These are phyloP conservation scores for Pythium sp. DNA, from an alignment of 352 stramenopile genomes.

Conservation along the genomic window DNA sequence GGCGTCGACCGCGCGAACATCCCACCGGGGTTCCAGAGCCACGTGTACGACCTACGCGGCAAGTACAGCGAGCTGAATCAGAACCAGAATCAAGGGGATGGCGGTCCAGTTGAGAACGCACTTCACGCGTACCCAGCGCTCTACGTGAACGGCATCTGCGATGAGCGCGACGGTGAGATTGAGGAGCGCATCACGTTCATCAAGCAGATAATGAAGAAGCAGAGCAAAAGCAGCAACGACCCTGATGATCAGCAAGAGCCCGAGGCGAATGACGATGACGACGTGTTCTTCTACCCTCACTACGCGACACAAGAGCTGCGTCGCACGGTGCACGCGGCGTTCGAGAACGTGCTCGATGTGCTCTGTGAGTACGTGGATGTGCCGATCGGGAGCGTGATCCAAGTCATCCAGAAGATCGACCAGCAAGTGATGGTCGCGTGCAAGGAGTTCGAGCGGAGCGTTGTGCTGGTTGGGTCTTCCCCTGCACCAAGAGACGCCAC, in stretches of 20 bases:
- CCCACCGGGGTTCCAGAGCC: constrained; percentile 37
- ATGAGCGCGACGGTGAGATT: constrained; percentile 51
- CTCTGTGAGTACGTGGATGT: constrained; percentile 62
- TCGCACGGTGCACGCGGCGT: constrained; percentile 45
- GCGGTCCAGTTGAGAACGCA: constrained; percentile 23
- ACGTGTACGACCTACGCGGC: constrained; percentile 40
- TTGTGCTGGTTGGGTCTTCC: not conserved
- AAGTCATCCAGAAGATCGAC: constrained; percentile 28
- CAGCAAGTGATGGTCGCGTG: constrained; percentile 29
- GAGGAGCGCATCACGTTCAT: constrained; percentile 40
- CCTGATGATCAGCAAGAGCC: constrained; percentile 4
- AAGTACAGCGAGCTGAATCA: constrained; percentile 15
- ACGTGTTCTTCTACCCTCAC: constrained; percentile 59
- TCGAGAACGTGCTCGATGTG: constrained; percentile 59
- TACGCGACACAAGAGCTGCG: constrained; percentile 18
- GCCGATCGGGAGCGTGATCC: constrained; percentile 44
- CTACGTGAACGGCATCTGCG: constrained; percentile 49
- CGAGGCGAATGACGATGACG: constrained; percentile 2
- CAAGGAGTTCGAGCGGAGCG: not conserved
- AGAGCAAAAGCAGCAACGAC: not conserved
- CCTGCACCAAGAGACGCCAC: not conserved
- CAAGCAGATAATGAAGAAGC: constrained; percentile 18
- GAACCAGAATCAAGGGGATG: not conserved
- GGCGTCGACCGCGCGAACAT: constrained; percentile 31
- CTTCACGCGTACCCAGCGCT: constrained; percentile 50